Conservation (phyloP, 306 rosid genomes). For the Sphenostylis stenocarpa region DNA sequence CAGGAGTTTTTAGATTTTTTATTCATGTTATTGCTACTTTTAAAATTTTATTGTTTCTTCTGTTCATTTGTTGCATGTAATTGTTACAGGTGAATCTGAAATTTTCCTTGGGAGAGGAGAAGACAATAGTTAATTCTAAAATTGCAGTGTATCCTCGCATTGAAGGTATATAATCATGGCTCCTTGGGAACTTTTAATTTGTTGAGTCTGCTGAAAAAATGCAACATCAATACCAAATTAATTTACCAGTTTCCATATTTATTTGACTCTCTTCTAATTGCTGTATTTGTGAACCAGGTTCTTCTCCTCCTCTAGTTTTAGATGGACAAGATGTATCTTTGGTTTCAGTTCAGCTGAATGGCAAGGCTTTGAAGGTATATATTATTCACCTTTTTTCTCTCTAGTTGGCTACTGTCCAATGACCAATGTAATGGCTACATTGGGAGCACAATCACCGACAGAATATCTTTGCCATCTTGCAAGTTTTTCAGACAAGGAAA, state of each 20-base stretch:
- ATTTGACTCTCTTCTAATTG: conserved; percentile 1
- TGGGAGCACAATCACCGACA: neutral
- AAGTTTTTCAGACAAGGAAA: conserved; percentile 18
- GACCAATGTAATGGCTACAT: neutral
- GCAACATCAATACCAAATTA: conserved; percentile 19
- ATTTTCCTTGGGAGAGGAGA: conserved; percentile 87
- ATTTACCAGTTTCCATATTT: neutral
- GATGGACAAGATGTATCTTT: conserved; percentile 73
- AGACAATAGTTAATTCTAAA: conserved; percentile 73
- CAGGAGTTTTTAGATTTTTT: conserved; percentile 22
- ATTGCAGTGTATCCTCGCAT: conserved; percentile 70
- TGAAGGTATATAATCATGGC: conserved; percentile 56
- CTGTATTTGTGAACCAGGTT: conserved; percentile 52
- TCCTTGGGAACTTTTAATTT: conserved; percentile 27
- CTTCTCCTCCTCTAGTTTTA: conserved; percentile 69
- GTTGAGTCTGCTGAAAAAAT: conserved; percentile 21
- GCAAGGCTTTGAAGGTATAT: conserved; percentile 70
- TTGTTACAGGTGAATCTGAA: conserved; percentile 74
- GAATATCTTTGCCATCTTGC: conserved; percentile 21
- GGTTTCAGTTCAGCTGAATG: conserved; percentile 63
- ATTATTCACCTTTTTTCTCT: neutral
- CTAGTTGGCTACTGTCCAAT: neutral
- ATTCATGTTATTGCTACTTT: conserved; percentile 24
- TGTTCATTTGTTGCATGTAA: conserved; percentile 25
- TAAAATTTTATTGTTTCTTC: neutral